phyloP scores from a whole-genome alignment of 2,329 filamentous ascomycete species.

The Pestalotiopsis sp. region DNA sequence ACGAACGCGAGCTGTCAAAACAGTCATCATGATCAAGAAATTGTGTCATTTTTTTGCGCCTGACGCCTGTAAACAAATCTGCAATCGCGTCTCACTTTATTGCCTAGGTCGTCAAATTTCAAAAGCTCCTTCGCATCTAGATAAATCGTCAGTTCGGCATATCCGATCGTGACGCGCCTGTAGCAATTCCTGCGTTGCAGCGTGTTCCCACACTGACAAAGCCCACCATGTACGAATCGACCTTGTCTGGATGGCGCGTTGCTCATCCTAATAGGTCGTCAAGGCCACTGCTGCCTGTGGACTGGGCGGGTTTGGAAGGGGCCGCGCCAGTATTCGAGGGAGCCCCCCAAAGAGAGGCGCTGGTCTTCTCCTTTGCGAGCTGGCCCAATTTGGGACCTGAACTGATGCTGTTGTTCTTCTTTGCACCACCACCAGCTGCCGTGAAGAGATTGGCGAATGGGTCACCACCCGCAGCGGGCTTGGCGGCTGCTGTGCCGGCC shows the following conservation, averaged over 20 bases:
- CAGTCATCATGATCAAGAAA: constrained; percentile 17
- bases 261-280: constrained; percentile 34
- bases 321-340: constrained; percentile 42
- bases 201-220: not conserved
- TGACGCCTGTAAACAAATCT: constrained; percentile 40
- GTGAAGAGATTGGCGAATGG: constrained; percentile 90
- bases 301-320: constrained; percentile 25
- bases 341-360: constrained; percentile 90
- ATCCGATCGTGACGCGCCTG: not conserved
- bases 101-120: not conserved
- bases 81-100: not conserved
- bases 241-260: not conserved
- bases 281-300: constrained; percentile 28
- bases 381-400: constrained; percentile 84
- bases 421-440: constrained; percentile 71
- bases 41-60: constrained; percentile 41
- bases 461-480: constrained; percentile 69
- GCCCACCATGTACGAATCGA: not conserved
- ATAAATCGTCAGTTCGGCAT: not conserved
- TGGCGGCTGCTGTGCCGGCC: constrained; percentile 47
- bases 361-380: constrained; percentile 97
- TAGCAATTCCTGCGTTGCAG: not conserved
- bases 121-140: not conserved
- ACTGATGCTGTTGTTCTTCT: constrained; percentile 67
- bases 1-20: not conserved